A percentile compares a stretch with the other conserved stretches of the same genome.
Conservation (phyloP, 2,329 filamentous ascomycete genomes). For the Septoria linicola region DNA sequence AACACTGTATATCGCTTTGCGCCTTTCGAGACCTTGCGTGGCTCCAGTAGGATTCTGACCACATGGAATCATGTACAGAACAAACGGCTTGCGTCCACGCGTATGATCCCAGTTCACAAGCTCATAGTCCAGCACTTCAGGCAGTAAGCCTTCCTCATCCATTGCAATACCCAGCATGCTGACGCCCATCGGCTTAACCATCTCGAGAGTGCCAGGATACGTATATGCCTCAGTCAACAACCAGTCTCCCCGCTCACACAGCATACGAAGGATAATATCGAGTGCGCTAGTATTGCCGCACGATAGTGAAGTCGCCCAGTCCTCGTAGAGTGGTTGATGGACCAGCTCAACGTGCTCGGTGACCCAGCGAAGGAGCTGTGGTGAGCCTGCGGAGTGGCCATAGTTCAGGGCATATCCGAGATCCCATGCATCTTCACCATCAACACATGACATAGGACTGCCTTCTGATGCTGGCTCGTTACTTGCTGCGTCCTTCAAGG, state of each 20-base stretch:
- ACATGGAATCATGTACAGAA: slow-evolving; percentile 38
- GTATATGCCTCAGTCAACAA: slow-evolving; percentile 32
- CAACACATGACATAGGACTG: slow-evolving; percentile 8
- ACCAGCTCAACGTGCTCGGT: slow-evolving; percentile 34
- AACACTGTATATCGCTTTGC: slow-evolving; percentile 32
- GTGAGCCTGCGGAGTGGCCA: slow-evolving; percentile 31
- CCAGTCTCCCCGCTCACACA: slow-evolving; percentile 32
- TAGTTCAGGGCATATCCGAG: slow-evolving; percentile 33
- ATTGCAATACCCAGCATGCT: slow-evolving; percentile 32
- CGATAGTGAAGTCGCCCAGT: slow-evolving; percentile 36
- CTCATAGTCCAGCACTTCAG: slow-evolving; percentile 29
- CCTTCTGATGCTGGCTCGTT: neutral
- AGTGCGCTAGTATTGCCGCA: slow-evolving; percentile 37
- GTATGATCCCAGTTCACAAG: slow-evolving; percentile 32
- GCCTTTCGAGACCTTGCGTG: slow-evolving; percentile 30
- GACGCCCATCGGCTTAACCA: slow-evolving; percentile 30
- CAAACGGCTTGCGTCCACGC: slow-evolving; percentile 25
- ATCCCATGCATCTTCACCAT: slow-evolving; percentile 24
- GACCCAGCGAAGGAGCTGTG: slow-evolving; percentile 31
- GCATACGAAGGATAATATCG: slow-evolving; percentile 35
- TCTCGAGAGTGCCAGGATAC: slow-evolving; percentile 33
- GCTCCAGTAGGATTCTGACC: slow-evolving; percentile 36
- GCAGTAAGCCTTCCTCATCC: slow-evolving; percentile 34
- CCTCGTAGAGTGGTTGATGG: slow-evolving; percentile 35
- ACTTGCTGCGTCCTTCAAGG: neutral